These are phyloP conservation scores for Cyclotella distinguenda DNA, from an alignment of 108 stramenopile species.

Conservation along the genomic window DNA sequence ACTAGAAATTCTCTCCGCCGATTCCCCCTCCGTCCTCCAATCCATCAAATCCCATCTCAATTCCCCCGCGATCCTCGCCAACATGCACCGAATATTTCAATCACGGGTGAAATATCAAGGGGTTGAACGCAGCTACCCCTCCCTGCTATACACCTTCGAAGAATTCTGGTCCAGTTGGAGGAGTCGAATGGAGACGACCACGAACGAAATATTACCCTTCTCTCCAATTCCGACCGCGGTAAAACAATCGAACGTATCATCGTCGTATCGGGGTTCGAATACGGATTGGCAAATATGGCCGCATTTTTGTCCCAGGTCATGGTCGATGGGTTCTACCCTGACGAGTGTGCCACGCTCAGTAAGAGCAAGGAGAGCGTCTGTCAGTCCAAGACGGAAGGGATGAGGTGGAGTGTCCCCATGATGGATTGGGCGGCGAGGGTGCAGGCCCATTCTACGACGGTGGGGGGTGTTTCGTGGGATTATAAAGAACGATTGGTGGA, in stretches of 20 bases:
- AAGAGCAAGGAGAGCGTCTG: conserved; percentile 9
- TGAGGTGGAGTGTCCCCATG: conserved; percentile 44
- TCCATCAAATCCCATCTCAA: conserved; percentile 28
- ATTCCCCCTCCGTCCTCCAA: conserved; percentile 21
- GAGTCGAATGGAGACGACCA: conserved; percentile 11
- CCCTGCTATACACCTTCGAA: conserved; percentile 23
- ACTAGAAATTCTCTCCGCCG: conserved; percentile 22
- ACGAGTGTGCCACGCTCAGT: conserved; percentile 40
- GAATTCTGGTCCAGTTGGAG: conserved; percentile 43
- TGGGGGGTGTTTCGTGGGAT: conserved; percentile 26
- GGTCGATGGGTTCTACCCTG: conserved; percentile 47
- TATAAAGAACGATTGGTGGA: conserved; percentile 35
- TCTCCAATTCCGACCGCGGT: not conserved
- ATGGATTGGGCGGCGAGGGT: conserved; percentile 37
- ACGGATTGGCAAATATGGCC: conserved; percentile 48
- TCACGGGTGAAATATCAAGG: conserved; percentile 24
- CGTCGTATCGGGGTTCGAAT: conserved; percentile 24
- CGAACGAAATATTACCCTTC: not conserved
- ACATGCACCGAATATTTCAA: conserved; percentile 20
- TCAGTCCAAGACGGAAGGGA: conserved; percentile 18
- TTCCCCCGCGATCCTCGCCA: conserved; percentile 12
- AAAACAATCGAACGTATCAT: conserved; percentile 1
- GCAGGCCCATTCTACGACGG: conserved; percentile 12
- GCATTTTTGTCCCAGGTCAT: conserved; percentile 48
- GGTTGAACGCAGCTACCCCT: conserved; percentile 8